Evolutionary conservation across 106 monocot species (phyloP), one percentile per base, ranked within the genome.

Genomic region (Dendrobium chrysotoxum): DNA sequence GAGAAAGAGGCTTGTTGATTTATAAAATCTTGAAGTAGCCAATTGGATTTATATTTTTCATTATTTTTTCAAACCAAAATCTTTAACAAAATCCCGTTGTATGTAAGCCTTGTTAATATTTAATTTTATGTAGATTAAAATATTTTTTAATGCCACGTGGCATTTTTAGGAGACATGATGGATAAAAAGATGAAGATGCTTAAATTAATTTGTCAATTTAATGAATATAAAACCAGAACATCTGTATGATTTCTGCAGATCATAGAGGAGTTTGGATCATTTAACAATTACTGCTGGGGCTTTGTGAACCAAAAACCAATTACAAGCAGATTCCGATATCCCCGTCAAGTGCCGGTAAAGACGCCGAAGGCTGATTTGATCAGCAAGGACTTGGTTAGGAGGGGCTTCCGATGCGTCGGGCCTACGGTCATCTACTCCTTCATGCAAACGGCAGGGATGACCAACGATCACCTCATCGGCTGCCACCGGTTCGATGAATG

Each of bases 261-360:
- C n/a, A 70, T 81, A 12, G 80, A 86, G 40, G 89, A 88, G 18
- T 94, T 90, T 82, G 92, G 94, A 23, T 91, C 94, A 23, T 90
- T 94, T 47, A 71, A 78, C 75, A 75, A 81, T 58, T 91, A 91
- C 75, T 88, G 83, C 68, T 92, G 92, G 86, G 81, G 85, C 38
- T 90, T 95, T 78, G 87, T 85, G n/a, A 92, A 90, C 79, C 81
- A 88, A 64, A 92, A 88, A 71, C 92, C 90, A 1, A 81, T 92
- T 2, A 38, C 72, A 0, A 92, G 55, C 57, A 44, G 82, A 31
- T 90, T 85, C 75, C 85, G 87, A n/a, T 89, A 88, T 47, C 46
- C 82, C 15, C 91, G 87, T 31, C 90, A 90, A 77, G 84, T 90
- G 7, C 90, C 94, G 4, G 85, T 79, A 10, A 95, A 84, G 77